A percentile compares a stretch with the other conserved stretches of the same genome.
These are phyloP conservation scores for Areca catechu DNA, from an alignment of 176 grass and related monocot genomes.

Conservation along the genomic window DNA sequence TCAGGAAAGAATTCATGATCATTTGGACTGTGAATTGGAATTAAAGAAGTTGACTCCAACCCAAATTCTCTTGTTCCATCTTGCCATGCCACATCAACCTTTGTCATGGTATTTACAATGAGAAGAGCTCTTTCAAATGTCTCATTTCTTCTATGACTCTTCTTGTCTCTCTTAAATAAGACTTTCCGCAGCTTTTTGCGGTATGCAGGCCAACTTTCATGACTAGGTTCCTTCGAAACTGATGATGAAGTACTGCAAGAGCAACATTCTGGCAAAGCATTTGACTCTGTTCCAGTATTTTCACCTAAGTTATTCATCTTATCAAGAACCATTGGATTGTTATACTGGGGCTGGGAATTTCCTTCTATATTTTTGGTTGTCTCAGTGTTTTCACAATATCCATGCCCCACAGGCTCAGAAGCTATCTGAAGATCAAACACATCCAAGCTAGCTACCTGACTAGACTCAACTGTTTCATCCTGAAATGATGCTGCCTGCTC, in stretches of 20 bases:
- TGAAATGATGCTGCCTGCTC: background rate
- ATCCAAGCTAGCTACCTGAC: too few species aligned
- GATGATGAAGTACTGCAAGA: constrained; percentile 20
- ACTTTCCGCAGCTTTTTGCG: constrained; percentile 70
- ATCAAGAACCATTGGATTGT: too few species aligned
- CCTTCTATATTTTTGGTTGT: too few species aligned
- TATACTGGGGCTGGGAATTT: too few species aligned
- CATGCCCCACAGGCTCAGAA: too few species aligned
- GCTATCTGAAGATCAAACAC: too few species aligned
- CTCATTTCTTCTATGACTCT: constrained; percentile 64
- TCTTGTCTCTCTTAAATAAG: constrained; percentile 65
- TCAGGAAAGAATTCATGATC: constrained; percentile 94
- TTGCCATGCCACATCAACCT: constrained; percentile 84
- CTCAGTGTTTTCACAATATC: too few species aligned
- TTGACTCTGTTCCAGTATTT: background rate
- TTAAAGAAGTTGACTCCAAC: constrained; percentile 52
- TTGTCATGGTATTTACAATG: constrained; percentile 57
- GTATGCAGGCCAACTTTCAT: constrained; percentile 44
- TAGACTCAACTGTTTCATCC: background rate
- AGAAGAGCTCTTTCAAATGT: constrained; percentile 73
- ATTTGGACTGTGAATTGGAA: constrained; percentile 76
- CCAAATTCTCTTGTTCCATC: constrained; percentile 63
- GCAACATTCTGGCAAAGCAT: constrained; percentile 5
- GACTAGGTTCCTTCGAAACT: constrained; percentile 43
- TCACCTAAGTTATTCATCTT: too few species aligned